Conservation (phyloP, 768 basidiomycete species). For the Tylopilus plumbeoviolaceoides region DNA sequence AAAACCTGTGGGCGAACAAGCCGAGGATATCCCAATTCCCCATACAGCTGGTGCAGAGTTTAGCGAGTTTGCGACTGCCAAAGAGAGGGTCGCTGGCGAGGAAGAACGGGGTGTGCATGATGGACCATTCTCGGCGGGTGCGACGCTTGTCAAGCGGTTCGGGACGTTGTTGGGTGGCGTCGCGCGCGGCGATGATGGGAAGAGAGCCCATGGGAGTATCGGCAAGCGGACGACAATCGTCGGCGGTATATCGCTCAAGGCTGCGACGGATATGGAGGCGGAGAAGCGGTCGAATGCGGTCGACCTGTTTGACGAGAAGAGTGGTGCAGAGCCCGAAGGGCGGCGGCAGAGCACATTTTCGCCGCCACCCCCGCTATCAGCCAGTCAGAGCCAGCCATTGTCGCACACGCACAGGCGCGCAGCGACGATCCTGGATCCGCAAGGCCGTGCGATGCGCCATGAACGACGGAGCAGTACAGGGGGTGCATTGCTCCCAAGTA, state of each 20-base stretch:
- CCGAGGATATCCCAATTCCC: conserved; percentile 39
- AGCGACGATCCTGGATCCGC: conserved; percentile 72
- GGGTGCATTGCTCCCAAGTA: conserved; percentile 45
- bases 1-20: conserved; percentile 41
- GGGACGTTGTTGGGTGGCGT: conserved; percentile 56
- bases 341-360: conserved; percentile 22
- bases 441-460: conserved; percentile 58
- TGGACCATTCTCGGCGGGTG: conserved; percentile 49
- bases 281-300: conserved; percentile 27
- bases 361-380: conserved; percentile 31
- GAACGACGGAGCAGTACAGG: conserved; percentile 77
- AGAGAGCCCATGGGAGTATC: conserved; percentile 34
- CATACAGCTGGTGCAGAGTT: conserved; percentile 67
- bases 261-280: conserved; percentile 34
- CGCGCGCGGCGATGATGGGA: conserved; percentile 42
- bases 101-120: conserved; percentile 25
- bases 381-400: conserved; percentile 54
- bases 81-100: conserved; percentile 24
- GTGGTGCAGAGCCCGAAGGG: conserved; percentile 19
- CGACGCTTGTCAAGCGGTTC: conserved; percentile 75
- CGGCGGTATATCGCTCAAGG: conserved; percentile 36
- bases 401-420: conserved; percentile 66
- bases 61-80: conserved; percentile 45
- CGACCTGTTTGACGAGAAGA: conserved; percentile 21
- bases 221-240: conserved; percentile 51